Evolutionary conservation across 352 stramenopile species (phyloP), one percentile per base, ranked within the genome.

Genomic region (Saprolegnia parasitica): DNA sequence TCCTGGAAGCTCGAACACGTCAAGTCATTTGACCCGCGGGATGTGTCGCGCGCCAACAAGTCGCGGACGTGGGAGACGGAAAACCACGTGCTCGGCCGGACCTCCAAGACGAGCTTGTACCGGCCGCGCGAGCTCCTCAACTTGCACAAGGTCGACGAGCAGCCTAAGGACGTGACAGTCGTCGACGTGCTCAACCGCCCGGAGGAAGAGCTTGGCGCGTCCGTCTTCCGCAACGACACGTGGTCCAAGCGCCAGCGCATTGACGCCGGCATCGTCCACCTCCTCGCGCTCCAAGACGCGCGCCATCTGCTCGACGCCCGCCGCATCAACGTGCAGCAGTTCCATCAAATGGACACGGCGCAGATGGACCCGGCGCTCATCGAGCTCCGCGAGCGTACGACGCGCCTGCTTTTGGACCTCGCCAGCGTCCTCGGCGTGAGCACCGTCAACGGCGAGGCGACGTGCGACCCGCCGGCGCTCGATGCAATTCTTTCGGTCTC

Each of bases 1-100:
- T 93, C 84, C 40, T 91, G 83, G 86, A 90, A 93, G 71, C 76
- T 94, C 11, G 78, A 92, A 73, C 86, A 95, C 67, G 78, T 95
- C 42, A 91, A 91, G 73, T 87, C 81, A 39, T 72, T 95, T 2
- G 83, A 93, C 46, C 73, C 71, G 9, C 73, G 74, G 16, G 82
- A 93, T 42, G 77, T 77, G 16, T 82, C 86, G 71, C 79, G 81
- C 11, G 80, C 80, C 60, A 71, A 40, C 45, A 89, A 89, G 63
- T 87, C 84, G 20, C 81, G 84, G 24, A 83, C 82, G 63, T 93
- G 87, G 85, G 82, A 93, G 58, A 77, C 66, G 1, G 79, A 90
- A 65, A 87, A 82, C 67, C 73, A 90, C 13, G 85, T 93, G 26
- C 81, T 93, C 10, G 85, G 85, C 24, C 83, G 83, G 46, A 94